A percentile compares a stretch with the other conserved stretches of the same genome.
phyloP scores from a whole-genome alignment of 495 filamentous ascomycete species.

The Aspergillus carlsbadensis region DNA sequence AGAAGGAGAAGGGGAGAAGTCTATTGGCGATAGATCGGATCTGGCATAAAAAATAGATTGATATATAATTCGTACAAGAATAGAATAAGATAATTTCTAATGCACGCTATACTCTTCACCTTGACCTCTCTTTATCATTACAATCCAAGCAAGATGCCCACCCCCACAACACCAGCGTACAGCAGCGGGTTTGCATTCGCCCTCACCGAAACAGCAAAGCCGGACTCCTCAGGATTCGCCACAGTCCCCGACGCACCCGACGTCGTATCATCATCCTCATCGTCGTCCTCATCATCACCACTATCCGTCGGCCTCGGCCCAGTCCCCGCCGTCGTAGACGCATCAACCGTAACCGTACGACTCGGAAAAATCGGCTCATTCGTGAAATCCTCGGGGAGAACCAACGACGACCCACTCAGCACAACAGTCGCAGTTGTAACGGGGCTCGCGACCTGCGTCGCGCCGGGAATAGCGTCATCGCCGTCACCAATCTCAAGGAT shows the following conservation, averaged over 20 bases:
- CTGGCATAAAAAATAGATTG: too few relatives aligned
- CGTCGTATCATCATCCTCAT: background rate
- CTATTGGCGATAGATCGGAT: too few relatives aligned
- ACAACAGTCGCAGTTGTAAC: slow-evolving; percentile 39
- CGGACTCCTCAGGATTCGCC: background rate
- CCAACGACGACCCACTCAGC: background rate
- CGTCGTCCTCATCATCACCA: too few relatives aligned
- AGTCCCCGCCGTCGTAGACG: background rate
- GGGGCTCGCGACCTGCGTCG: slow-evolving; percentile 58
- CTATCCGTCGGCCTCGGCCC: background rate
- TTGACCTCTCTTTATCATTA: too few relatives aligned
- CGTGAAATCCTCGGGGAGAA: background rate
- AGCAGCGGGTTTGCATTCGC: background rate
- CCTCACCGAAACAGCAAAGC: background rate
- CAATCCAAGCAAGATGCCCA: background rate
- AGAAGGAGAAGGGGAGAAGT: too few relatives aligned
- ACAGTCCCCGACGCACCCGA: background rate
- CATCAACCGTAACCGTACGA: background rate
- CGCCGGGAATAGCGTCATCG: slow-evolving; percentile 61
- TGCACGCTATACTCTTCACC: too few relatives aligned
- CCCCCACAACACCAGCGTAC: background rate
- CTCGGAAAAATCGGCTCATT: slow-evolving; percentile 12
- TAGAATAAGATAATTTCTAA: too few relatives aligned
- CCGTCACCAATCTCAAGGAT: slow-evolving; percentile 71
- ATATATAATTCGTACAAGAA: too few relatives aligned